Conservation (phyloP, 1,284 basidiomycete species). For the Leucoagaricus sp. region DNA sequence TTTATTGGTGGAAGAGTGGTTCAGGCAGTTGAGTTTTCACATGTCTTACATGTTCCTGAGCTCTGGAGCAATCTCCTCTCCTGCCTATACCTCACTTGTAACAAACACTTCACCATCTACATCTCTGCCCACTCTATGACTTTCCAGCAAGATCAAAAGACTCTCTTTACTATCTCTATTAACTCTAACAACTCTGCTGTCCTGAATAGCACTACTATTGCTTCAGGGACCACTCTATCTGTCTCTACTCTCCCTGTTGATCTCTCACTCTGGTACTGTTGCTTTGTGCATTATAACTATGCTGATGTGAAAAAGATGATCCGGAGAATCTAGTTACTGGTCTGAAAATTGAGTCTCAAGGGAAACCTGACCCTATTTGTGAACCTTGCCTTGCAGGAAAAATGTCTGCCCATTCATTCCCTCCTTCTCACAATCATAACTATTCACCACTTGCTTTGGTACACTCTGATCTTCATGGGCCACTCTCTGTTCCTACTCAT, state of each 20-base stretch:
- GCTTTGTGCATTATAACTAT: conserved; percentile 16
- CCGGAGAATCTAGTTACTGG: too few species aligned
- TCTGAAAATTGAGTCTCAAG: too few species aligned
- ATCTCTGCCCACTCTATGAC: too few species aligned
- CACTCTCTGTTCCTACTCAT: conserved; percentile 21
- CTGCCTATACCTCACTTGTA: too few species aligned
- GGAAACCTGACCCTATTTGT: too few species aligned
- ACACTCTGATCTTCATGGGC: conserved; percentile 39
- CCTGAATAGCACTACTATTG: neutral
- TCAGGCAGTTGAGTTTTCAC: too few species aligned
- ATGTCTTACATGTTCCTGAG: too few species aligned
- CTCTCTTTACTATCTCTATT: neutral
- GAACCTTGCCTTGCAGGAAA: conserved; percentile 31
- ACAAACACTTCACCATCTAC: too few species aligned
- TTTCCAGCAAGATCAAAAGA: too few species aligned
- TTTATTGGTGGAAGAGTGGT: neutral
- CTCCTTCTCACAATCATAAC: conserved; percentile 7
- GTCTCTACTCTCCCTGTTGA: neutral
- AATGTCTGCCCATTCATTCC: conserved; percentile 23
- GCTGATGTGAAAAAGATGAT: conserved; percentile 16
- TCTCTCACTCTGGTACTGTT: neutral
- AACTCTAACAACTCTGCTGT: neutral
- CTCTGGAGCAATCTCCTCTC: too few species aligned
- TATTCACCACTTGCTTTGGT: conserved; percentile 28
- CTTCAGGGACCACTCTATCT: neutral